Evolutionary conservation across 345 rosid species (phyloP), one percentile per base, ranked within the genome.

Genomic region (Boechera stricta): DNA sequence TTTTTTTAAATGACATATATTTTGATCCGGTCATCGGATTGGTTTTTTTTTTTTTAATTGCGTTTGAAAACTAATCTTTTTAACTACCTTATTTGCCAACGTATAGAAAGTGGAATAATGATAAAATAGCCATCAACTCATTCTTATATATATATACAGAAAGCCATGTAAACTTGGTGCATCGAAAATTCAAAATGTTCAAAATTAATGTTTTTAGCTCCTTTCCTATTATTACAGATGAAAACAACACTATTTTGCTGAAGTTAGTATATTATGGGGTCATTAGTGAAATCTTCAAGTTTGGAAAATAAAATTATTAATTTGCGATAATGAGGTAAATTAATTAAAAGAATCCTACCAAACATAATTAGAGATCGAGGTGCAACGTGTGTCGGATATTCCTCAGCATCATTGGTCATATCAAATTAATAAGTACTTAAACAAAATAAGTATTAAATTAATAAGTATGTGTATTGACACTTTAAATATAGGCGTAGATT

Each of bases 351-450:
- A 72, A 66, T 72, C 63, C 39, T 59, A 59, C 69, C 77, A 78
- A 77, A 72, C 73, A 64, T 16, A 65, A 44, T 56, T 58, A 52
- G 81, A 41, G 69, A 66, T 72, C 64, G 67, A 78, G 69, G 59
- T 65, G 70, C 65, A 59, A 78, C 78, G 78, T 73, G 74, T 78
- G 74, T 67, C 74, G 77, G 81, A 78, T 78, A 73, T 78, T 78
- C 81, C 78, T 78, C 65, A 59, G 77, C 73, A 78, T 78, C 73
- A 58, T 58, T 51, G 44, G 48, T 71, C 6, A 44, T 63, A 64
- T 18, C 33, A 45, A 53, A 35, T 58, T 33, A 58, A 32, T n/a
- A n/a, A 33, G 63, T 33, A n/a, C 21, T 47, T 15, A 5, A 6
- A n/a, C 21, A 47, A 47, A 5, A 5, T 45, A 5, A 13, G 7